Evolutionary conservation across 805 yeast genomes (phyloP), one percentile per base, ranked within the genome.

Genomic region (Danielia reshetovae): DNA sequence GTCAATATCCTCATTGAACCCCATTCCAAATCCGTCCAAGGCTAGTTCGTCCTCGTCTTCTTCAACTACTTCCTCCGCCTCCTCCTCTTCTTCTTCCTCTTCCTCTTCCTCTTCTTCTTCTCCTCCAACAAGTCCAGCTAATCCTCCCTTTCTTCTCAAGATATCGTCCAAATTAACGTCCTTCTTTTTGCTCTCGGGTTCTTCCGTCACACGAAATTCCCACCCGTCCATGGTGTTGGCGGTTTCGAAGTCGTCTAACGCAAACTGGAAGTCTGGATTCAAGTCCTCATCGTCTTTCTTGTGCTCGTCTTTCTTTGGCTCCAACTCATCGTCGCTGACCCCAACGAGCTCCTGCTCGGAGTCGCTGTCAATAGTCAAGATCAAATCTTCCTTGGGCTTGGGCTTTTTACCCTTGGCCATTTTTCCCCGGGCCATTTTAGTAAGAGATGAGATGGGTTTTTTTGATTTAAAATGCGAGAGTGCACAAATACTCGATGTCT

Each of bases 111-210:
- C 42, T 9, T 24, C 32, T n/a, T 35, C 54, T 12, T 62, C 68
- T 11, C 68, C 60, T 29, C 72, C 76, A 1, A 73, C 78, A 35
- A 77, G 52, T 33, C 75, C 74, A 4, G 74, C 65, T 35, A 81
- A 65, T 27, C 95, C 71, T 57, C 96, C 95, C 50, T 85, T 89
- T 58, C 89, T 74, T 62, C 81, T 79, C 48, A 90, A 84, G 35
- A 90, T 90, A 10, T 79, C 79, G 51, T 90, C 96, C 42, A 90
- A 70, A 65, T 90, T 96, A 7, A 87, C 95, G 41, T 80, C 85
- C 43, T 73, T 75, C 36, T 54, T 7, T 42, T 14, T 45, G 24
- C 40, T 34, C 4, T 40, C 45, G 23, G 54, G 55, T n/a, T 38
- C 52, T 18, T 51, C 52, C 24, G 73, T 77, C 35, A 75, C 77